Base-by-base conservation (phyloP, 176 grass and related monocot species). In the Zizania latifolia region DNA sequence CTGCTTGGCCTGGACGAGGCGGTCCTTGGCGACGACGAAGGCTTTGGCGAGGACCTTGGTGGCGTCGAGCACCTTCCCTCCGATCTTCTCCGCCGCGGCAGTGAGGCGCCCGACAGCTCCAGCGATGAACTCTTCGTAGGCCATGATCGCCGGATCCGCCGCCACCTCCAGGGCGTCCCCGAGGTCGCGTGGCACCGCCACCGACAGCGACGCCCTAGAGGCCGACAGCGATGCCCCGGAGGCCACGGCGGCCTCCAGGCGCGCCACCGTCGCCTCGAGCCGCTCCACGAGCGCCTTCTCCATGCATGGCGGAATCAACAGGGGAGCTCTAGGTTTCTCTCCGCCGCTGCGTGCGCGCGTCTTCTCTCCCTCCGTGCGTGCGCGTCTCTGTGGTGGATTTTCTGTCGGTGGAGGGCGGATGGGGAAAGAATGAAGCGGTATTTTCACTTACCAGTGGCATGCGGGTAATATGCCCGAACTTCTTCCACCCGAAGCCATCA, bases 231-330 rank as follows among this genome's bases (percentile, higher is more conserved):
- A 78, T 45, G 82, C 78, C 13, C 68, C 78, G 35, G 78, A 71
- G 68, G 85, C 84, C 32, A 90, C 83, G 62, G 74, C 70, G 10
- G 81, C 89, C 86, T 98, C 94, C 4, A 98, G 83, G 69, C 94
- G 89, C 71, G 68, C 84, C 78, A 98, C 94, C 76, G 89, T 91
- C 19, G 83, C 86, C 84, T 98, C 94, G 7, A 98, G 86, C 86
- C 94, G 87, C 79, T 85, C 86, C 78, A 94, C 75, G 22, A 98
- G 75, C 55, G 62, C 78, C 40, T 82, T 85, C 84, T 98, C 89
- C 94, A 98, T 98, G 59, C 37, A 21, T n/a, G 61, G 36, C 30
- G 46, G 76, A 78, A 79, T 79, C 64, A 26, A 43, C 48, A 22
- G 14, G 44, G 34, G 34, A 1, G 44, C 44, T 46, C 48, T 22